Conservation (phyloP, 2,329 filamentous ascomycete species). For the Scortechinia acanthostroma region DNA sequence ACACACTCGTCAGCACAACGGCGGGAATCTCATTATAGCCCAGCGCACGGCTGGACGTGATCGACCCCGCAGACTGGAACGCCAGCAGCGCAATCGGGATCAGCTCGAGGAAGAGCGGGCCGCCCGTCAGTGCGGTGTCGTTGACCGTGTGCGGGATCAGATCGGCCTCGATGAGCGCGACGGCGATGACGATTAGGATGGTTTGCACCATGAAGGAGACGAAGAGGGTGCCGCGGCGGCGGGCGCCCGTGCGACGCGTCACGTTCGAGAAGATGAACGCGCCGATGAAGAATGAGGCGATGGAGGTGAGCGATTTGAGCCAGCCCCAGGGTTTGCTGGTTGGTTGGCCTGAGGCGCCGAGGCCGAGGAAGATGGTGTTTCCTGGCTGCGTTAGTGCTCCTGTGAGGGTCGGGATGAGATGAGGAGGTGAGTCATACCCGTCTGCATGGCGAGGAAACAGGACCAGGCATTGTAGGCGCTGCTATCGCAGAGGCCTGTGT, state of each 20-base stretch:
- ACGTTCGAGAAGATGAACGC: constrained; percentile 34
- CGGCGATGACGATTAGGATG: constrained; percentile 39
- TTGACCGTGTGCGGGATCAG: constrained; percentile 33
- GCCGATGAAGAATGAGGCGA: constrained; percentile 41
- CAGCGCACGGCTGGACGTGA: constrained; percentile 36
- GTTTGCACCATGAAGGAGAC: constrained; percentile 43
- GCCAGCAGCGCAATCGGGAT: constrained; percentile 37
- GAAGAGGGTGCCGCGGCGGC: constrained; percentile 30
- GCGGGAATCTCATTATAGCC: constrained; percentile 45
- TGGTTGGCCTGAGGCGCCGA: constrained; percentile 45
- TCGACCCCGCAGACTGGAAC: constrained; percentile 44
- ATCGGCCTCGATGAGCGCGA: constrained; percentile 36
- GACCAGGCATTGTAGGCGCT: constrained; percentile 35
- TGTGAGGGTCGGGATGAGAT: neutral
- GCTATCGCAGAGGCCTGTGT: constrained; percentile 35
- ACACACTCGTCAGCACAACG: constrained; percentile 43
- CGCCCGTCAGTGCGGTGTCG: constrained; percentile 11
- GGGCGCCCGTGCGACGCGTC: constrained; percentile 20
- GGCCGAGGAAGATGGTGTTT: constrained; percentile 56
- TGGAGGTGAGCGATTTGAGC: constrained; percentile 43
- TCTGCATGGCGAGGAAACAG: constrained; percentile 43
- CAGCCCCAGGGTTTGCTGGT: constrained; percentile 38
- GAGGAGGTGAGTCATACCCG: constrained; percentile 20
- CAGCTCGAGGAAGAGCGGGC: constrained; percentile 29
- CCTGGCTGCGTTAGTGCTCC: constrained; percentile 19